These are phyloP conservation scores for Suhomyces sp. DNA, from an alignment of 805 yeast genomes.

Conservation along the genomic window DNA sequence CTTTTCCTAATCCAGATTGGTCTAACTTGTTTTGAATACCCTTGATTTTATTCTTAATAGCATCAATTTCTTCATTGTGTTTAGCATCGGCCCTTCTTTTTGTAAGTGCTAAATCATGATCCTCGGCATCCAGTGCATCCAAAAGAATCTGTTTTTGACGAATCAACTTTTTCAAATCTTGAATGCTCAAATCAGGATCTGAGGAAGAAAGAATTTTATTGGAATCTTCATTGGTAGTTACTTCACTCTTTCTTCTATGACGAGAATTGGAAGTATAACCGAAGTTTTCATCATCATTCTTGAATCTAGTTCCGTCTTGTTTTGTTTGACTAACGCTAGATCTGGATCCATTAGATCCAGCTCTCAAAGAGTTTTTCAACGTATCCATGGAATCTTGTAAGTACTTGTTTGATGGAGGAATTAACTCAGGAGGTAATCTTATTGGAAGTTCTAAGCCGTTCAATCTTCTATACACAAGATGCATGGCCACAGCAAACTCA, in stretches of 20 bases:
- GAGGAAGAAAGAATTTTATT: slow-evolving; percentile 16
- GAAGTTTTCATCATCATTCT: slow-evolving; percentile 70
- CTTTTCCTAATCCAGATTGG: slow-evolving; percentile 17
- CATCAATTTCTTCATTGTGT: slow-evolving; percentile 58
- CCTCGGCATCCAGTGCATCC: slow-evolving; percentile 71
- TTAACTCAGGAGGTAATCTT: slow-evolving; percentile 79
- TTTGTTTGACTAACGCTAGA: slow-evolving; percentile 18
- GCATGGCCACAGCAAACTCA: slow-evolving; percentile 97
- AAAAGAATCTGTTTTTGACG: slow-evolving; percentile 71
- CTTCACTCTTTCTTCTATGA: slow-evolving; percentile 41
- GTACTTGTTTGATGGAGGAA: slow-evolving; percentile 81
- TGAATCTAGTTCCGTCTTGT: slow-evolving; percentile 44
- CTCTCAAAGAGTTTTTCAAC: slow-evolving; percentile 64
- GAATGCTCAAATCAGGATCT: slow-evolving; percentile 43
- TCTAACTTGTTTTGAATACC: slow-evolving; percentile 37
- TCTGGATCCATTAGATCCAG: slow-evolving; percentile 19
- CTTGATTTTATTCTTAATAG: slow-evolving; percentile 60
- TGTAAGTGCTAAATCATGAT: slow-evolving; percentile 39
- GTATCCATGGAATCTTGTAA: slow-evolving; percentile 68
- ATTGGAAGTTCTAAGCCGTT: slow-evolving; percentile 86
- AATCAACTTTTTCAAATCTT: slow-evolving; percentile 60
- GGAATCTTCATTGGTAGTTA: slow-evolving; percentile 11
- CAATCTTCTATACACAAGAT: slow-evolving; percentile 84
- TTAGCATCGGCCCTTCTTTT: slow-evolving; percentile 37
- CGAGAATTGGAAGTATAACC: slow-evolving; percentile 71